A percentile compares a stretch with the other conserved stretches of the same genome.
phyloP scores from a whole-genome alignment of 352 stramenopile genomes.

The Globisporangium recalcitrans region DNA sequence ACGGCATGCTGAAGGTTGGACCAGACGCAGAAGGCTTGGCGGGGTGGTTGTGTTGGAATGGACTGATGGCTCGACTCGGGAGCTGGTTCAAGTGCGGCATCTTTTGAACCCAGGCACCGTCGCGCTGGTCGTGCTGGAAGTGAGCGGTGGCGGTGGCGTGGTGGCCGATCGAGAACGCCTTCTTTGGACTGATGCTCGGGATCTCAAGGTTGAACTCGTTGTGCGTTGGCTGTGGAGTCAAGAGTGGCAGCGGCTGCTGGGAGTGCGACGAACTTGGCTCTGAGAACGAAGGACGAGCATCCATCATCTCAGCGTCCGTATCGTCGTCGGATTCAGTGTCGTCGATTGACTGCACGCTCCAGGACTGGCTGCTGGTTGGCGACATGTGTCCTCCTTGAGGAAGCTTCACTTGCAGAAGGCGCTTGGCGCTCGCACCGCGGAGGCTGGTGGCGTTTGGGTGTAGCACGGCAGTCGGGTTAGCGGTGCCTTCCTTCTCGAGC shows the following conservation, averaged over 20 bases:
- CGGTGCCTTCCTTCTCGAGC: conserved; percentile 45
- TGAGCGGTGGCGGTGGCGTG: not conserved
- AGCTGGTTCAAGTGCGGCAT: not conserved
- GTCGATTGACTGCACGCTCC: conserved; percentile 12
- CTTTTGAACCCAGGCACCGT: conserved; percentile 6
- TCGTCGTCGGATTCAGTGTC: conserved; percentile 13
- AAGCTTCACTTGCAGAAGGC: conserved; percentile 60
- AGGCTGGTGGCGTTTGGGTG: conserved; percentile 44
- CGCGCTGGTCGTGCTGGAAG: conserved; percentile 1
- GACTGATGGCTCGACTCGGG: not conserved
- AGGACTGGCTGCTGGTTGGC: not conserved
- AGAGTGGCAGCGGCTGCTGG: conserved; percentile 16
- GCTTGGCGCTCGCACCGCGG: conserved; percentile 66
- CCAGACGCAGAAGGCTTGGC: not conserved
- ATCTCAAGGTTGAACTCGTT: conserved; percentile 51
- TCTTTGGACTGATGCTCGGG: conserved; percentile 35
- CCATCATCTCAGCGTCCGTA: conserved; percentile 12
- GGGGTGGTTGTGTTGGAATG: conserved; percentile 2
- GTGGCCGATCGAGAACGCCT: conserved; percentile 14
- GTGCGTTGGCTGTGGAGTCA: conserved; percentile 36
- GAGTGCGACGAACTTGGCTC: conserved; percentile 1
- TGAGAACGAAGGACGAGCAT: not conserved
- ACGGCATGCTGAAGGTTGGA: conserved; percentile 29
- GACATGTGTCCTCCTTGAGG: conserved; percentile 24
- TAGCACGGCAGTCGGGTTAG: conserved; percentile 28